Evolutionary conservation across 2,329 filamentous ascomycete genomes (phyloP).

Genomic region (Paecilomyces variotii): DNA sequence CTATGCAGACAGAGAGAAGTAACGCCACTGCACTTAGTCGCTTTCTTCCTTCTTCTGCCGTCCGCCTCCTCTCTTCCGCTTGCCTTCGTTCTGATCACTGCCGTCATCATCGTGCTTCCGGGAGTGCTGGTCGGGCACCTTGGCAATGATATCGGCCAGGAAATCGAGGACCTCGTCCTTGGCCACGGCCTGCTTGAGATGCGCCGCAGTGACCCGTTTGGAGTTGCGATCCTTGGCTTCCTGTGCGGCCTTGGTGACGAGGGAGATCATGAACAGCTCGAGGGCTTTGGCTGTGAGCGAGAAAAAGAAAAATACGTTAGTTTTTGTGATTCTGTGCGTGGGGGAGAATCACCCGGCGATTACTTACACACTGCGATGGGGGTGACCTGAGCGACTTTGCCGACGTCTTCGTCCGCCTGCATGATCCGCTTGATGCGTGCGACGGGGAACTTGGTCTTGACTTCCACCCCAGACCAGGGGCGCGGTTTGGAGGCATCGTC

Average conservation of each 20-base stretch:
- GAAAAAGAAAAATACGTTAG: constrained; percentile 8
- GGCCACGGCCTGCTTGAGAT: constrained; percentile 85
- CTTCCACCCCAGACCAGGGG: constrained; percentile 54
- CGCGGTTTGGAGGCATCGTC: constrained; percentile 15
- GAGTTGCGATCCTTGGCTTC: constrained; percentile 75
- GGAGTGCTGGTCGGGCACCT: constrained; percentile 60
- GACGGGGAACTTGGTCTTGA: constrained; percentile 93
- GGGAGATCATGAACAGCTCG: constrained; percentile 93
- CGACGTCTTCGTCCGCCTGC: constrained; percentile 98
- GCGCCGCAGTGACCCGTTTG: constrained; percentile 80
- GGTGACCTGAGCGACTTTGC: constrained; percentile 95
- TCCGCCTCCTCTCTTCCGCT: constrained; percentile 34
- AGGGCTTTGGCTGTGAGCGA: constrained; percentile 68
- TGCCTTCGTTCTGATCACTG: constrained; percentile 28
- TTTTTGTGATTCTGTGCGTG: constrained; percentile 3
- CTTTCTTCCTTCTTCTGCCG: constrained; percentile 41
- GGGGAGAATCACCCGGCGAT: not conserved
- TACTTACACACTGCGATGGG: constrained; percentile 76
- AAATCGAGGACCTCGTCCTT: constrained; percentile 93
- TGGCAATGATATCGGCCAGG: constrained; percentile 78
- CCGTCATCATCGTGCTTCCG: constrained; percentile 37
- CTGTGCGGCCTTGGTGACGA: constrained; percentile 80
- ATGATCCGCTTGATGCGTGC: constrained; percentile 98
- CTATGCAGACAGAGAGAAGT: not conserved
- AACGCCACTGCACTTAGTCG: not conserved